Conservation (phyloP, 306 rosid species). For the Betula pendula region DNA sequence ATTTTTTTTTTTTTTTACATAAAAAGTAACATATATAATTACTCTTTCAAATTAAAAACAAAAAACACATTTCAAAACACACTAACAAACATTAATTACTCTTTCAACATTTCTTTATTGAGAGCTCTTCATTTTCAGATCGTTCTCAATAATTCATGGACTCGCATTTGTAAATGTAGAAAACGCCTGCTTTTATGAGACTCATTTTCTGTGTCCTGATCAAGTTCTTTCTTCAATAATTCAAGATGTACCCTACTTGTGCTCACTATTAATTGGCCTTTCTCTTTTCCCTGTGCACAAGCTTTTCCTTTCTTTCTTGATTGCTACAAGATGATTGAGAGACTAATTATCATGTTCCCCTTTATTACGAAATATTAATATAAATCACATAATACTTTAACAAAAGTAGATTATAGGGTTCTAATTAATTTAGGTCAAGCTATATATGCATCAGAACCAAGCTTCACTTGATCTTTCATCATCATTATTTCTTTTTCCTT, state of each 20-base stretch:
- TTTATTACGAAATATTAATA: neutral
- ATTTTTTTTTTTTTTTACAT: too few species aligned
- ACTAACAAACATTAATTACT: too few species aligned
- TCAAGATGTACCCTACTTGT: neutral
- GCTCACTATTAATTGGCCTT: neutral
- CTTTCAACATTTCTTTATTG: too few species aligned
- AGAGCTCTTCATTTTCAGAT: too few species aligned
- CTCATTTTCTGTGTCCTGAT: neutral
- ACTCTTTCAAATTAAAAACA: too few species aligned
- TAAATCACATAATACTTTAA: neutral
- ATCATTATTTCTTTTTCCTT: neutral
- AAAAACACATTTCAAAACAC: too few species aligned
- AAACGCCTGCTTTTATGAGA: neutral
- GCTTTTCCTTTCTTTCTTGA: neutral
- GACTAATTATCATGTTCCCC: neutral
- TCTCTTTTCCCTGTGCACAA: neutral
- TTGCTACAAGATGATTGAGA: neutral
- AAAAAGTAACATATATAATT: too few species aligned
- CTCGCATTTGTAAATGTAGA: too few species aligned
- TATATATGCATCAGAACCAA: neutral
- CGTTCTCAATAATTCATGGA: too few species aligned
- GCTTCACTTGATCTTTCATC: neutral
- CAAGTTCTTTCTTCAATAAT: neutral
- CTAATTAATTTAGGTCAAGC: neutral
- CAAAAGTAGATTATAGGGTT: neutral